Conservation (phyloP, 257 asterid species). For the Lithospermum erythrorhizon region DNA sequence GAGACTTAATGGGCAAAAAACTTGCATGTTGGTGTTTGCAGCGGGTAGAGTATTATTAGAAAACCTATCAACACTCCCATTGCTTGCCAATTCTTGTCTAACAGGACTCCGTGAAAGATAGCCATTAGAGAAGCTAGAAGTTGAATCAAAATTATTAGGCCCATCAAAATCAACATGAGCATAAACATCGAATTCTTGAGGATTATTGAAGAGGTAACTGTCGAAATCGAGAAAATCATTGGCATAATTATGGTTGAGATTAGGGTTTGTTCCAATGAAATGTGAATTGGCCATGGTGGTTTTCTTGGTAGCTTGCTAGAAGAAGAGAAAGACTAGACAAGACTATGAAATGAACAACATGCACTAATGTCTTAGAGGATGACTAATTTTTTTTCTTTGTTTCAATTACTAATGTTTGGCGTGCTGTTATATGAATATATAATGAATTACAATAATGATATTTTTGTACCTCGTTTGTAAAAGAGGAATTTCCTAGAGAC, state of each 20-base stretch:
- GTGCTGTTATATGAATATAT: not conserved
- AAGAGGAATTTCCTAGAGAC: not conserved
- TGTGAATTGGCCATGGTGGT: not conserved
- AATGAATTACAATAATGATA: not conserved
- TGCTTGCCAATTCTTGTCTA: not conserved
- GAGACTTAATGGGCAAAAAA: too few relatives aligned
- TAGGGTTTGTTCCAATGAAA: too few relatives aligned
- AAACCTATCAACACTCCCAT: not conserved
- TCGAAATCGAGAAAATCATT: not conserved
- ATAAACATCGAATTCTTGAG: too few relatives aligned
- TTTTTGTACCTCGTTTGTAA: not conserved
- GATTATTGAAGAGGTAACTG: not conserved
- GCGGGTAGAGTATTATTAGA: not conserved
- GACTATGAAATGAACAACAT: not conserved
- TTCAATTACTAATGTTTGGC: not conserved
- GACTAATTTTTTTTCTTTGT: not conserved
- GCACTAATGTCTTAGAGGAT: not conserved
- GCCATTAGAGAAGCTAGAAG: not conserved
- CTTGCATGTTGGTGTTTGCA: not conserved
- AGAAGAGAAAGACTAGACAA: not conserved
- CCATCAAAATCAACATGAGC: not conserved
- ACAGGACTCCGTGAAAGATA: not conserved
- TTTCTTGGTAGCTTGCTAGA: not conserved
- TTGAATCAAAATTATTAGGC: not conserved
- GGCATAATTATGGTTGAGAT: not conserved